Evolutionary conservation across 352 stramenopile genomes (phyloP).

Genomic region (Paralagenidium karlingii): DNA sequence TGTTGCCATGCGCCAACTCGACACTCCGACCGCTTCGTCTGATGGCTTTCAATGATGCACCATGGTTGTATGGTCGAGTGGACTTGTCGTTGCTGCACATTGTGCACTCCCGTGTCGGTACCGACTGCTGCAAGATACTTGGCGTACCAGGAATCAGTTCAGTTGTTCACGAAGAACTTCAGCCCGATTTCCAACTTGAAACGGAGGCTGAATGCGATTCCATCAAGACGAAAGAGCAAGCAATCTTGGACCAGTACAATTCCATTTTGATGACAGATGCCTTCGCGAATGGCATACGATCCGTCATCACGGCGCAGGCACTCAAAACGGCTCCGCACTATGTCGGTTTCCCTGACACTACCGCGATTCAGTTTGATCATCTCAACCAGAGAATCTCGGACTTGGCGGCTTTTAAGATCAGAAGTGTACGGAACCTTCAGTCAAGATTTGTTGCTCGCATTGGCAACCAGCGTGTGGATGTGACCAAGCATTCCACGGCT

Average conservation of each 20-base stretch:
- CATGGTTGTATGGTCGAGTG: slow-evolving; percentile 45
- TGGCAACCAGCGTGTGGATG: slow-evolving; percentile 33
- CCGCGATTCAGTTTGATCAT: slow-evolving; percentile 49
- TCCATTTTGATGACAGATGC: slow-evolving; percentile 27
- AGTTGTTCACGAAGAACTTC: slow-evolving; percentile 50
- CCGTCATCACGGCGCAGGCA: slow-evolving; percentile 50
- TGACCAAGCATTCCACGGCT: slow-evolving; percentile 34
- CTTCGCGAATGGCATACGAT: slow-evolving; percentile 44
- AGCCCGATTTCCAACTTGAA: slow-evolving; percentile 5
- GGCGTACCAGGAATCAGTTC: slow-evolving; percentile 41
- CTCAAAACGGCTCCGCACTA: slow-evolving; percentile 35
- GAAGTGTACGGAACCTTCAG: slow-evolving; percentile 29
- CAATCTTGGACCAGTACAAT: slow-evolving; percentile 47
- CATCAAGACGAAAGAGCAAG: no score
- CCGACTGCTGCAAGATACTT: slow-evolving; percentile 33
- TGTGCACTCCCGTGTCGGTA: slow-evolving; percentile 45
- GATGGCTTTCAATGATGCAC: slow-evolving; percentile 65
- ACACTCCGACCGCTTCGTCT: slow-evolving; percentile 37
- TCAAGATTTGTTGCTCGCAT: slow-evolving; percentile 54
- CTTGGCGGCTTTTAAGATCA: slow-evolving; percentile 28
- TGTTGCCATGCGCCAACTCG: slow-evolving; percentile 36
- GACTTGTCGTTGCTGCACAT: slow-evolving; percentile 45
- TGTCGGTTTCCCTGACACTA: slow-evolving; percentile 23
- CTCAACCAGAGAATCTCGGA: slow-evolving; percentile 43
- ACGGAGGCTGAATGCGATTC: slow-evolving; percentile 9